phyloP scores from a whole-genome alignment of 1,139 yeast genomes.

The Blastobotrys petasosporus region DNA sequence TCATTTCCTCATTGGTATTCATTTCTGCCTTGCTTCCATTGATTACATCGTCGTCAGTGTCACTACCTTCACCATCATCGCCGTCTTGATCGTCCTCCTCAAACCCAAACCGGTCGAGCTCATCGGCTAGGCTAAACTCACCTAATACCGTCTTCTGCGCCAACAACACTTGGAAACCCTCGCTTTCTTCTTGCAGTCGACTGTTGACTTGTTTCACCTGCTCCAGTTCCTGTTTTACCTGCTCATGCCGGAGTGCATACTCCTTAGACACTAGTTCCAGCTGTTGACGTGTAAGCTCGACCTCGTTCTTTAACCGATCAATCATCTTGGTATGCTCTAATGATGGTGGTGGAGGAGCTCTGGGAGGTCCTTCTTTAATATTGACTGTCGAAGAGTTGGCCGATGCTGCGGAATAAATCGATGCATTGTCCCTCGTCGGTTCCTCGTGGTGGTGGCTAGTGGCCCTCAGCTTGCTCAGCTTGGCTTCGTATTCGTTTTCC shows the following conservation, averaged over 20 bases:
- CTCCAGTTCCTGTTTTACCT: conserved; percentile 26
- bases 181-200: conserved; percentile 33
- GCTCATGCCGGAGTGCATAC: conserved; percentile 26
- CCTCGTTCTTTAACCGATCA: conserved; percentile 23
- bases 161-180: conserved; percentile 32
- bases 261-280: conserved; percentile 31
- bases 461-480: conserved; percentile 17
- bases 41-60: conserved; percentile 1
- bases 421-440: background rate
- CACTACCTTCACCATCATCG: conserved; percentile 7
- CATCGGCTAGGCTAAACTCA: conserved; percentile 26
- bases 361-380: no score
- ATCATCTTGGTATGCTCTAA: conserved; percentile 11
- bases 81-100: conserved; percentile 5
- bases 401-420: background rate
- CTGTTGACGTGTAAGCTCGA: conserved; percentile 27
- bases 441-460: background rate
- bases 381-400: no score
- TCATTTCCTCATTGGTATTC: background rate
- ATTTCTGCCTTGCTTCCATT: conserved; percentile 2
- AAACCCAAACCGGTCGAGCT: conserved; percentile 12
- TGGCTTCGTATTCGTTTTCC: conserved; percentile 25
- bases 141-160: conserved; percentile 32
- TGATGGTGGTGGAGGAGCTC: background rate
- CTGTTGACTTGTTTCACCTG: conserved; percentile 26